Percentiles rank a stretch among this genome's conserved stretches.
Conservation (phyloP, 768 basidiomycete genomes). For the Obba rivulosa region DNA sequence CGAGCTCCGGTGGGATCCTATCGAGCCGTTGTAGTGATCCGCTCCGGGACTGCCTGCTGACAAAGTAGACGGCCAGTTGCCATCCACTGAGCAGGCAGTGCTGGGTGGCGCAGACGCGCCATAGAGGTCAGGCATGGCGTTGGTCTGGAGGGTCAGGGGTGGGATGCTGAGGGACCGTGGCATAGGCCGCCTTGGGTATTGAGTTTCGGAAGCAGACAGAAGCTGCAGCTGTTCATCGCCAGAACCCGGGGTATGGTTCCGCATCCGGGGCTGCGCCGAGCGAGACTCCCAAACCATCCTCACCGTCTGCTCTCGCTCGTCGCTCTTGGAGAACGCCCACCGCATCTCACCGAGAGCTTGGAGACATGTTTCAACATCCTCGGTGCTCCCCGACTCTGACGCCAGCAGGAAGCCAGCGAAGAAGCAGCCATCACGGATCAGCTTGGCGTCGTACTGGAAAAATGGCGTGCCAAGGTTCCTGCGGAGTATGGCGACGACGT, state of each 20-base stretch:
- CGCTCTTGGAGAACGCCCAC: slow-evolving; percentile 74
- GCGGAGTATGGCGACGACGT: slow-evolving; percentile 44
- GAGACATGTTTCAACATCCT: slow-evolving; percentile 55
- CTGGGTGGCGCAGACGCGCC: slow-evolving; percentile 15
- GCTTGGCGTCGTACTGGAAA: slow-evolving; percentile 81
- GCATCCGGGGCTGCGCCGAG: slow-evolving; percentile 11
- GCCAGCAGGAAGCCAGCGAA: slow-evolving; percentile 79
- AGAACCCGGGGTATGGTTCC: slow-evolving; percentile 12
- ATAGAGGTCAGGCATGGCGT: slow-evolving; percentile 7
- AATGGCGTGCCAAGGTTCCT: slow-evolving; percentile 47
- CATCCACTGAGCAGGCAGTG: slow-evolving; percentile 16
- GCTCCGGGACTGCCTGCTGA: slow-evolving; percentile 13
- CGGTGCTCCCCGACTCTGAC: slow-evolving; percentile 42
- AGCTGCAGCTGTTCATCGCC: slow-evolving; percentile 10
- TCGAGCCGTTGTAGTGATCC: slow-evolving; percentile 12
- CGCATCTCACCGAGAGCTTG: slow-evolving; percentile 75
- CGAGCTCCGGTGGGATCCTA: slow-evolving; percentile 11
- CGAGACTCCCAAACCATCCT: slow-evolving; percentile 38
- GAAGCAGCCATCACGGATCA: slow-evolving; percentile 87
- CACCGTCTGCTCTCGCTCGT: slow-evolving; percentile 64
- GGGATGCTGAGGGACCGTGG: slow-evolving; percentile 20
- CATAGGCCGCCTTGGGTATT: slow-evolving; percentile 15
- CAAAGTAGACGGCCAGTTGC: slow-evolving; percentile 10
- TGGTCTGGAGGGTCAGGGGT: slow-evolving; percentile 16
- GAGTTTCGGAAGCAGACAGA: slow-evolving; percentile 9